Percentiles rank a stretch among this genome's conserved stretches.
Conservation (phyloP, 768 basidiomycete genomes). For the Calocybe cyanea region DNA sequence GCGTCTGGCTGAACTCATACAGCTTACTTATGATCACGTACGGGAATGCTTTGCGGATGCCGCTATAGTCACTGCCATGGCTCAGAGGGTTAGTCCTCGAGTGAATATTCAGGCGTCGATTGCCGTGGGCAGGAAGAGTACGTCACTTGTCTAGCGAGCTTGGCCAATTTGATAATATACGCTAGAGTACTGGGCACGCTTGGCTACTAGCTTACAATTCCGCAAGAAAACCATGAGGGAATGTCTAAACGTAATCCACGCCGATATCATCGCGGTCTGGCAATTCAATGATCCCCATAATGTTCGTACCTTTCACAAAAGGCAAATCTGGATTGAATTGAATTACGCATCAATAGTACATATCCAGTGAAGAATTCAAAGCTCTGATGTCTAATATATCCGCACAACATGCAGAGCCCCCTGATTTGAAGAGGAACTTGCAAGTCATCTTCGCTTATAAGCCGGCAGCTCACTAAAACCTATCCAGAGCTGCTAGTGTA, state of each 20-base stretch:
- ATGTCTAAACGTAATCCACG: slow-evolving; percentile 21
- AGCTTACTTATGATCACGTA: slow-evolving; percentile 15
- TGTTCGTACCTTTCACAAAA: slow-evolving; percentile 7
- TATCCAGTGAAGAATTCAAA: slow-evolving; percentile 14
- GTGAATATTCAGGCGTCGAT: slow-evolving; percentile 22
- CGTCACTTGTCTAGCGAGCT: neutral
- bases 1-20: slow-evolving; percentile 6
- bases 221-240: slow-evolving; percentile 13
- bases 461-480: neutral
- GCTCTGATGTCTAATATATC: slow-evolving; percentile 17
- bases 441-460: too few relatives aligned
- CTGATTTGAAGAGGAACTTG: slow-evolving; percentile 6
- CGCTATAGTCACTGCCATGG: slow-evolving; percentile 20
- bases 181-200: slow-evolving; percentile 23
- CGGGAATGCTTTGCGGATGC: slow-evolving; percentile 13
- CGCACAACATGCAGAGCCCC: neutral
- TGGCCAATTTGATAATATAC: neutral
- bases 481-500: slow-evolving; percentile 7
- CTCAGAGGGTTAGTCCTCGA: slow-evolving; percentile 19
- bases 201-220: slow-evolving; percentile 20
- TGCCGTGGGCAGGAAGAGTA: slow-evolving; percentile 16
- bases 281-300: slow-evolving; percentile 20
- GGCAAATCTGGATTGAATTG: neutral
- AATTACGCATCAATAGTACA: slow-evolving; percentile 9
- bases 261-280: slow-evolving; percentile 23